Evolutionary conservation across 106 monocot genomes (phyloP), one percentile per base, ranked within the genome.

Genomic region (Apostasia ramifera): DNA sequence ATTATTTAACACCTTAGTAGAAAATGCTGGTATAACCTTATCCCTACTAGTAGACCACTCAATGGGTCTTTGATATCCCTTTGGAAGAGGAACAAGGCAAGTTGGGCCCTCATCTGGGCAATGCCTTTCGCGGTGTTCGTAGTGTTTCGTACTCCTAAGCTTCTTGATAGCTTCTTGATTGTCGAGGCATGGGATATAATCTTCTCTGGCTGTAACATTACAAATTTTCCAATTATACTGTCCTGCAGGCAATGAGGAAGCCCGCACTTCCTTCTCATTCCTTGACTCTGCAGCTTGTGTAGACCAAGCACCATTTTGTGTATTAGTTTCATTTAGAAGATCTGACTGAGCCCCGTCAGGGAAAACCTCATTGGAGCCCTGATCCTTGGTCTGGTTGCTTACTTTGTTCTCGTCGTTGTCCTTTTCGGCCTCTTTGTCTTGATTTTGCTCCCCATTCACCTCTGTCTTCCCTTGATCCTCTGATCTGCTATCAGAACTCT

Each of bases 141-240:
- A 95, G 53, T 95, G 95, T 74, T 76, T 82, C 39, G 83, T 91
- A 53, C 55, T 84, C 47, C 2, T 57, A 11, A 95, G 83, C 70
- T 77, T 91, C 67, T 69, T 88, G 54, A 95, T 84, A 44, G 86
- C 91, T 43, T 65, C 74, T 57, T 72, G 80, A 61, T 95, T 95
- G 78, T 95, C 95, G 51, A 95, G 88, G 76, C 95, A 95, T 53
- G 95, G 95, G n/a, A 95, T 95, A 73, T 95, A 95, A 58, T 95
- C 95, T 38, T 76, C 45, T 45, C 82, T 82, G 58, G 88, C 83
- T 64, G 69, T 79, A 1, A 73, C 66, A 80, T 86, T 86, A 65
- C 95, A 95, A 2, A 95, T 76, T 72, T 84, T 91, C 95, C 95
- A 95, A 61, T n/a, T 84, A 68, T 72, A 70, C 61, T 84, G 67